Base-by-base conservation (phyloP, 495 filamentous ascomycete species). In the Xylaria acuta region DNA sequence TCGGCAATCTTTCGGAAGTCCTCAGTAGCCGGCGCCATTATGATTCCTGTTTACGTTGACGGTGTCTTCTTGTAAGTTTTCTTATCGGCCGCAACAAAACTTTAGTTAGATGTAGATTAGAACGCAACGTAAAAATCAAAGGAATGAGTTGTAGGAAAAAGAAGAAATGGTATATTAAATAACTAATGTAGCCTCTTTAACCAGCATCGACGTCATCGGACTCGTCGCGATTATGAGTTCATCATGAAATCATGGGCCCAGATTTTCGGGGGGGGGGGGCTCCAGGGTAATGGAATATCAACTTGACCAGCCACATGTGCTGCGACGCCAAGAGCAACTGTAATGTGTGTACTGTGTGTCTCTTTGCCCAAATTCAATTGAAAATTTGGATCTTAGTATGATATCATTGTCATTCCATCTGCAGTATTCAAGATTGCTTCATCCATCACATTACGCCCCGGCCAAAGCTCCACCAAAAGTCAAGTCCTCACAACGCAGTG, bases 1-100 rank as follows among this genome's bases (percentile, higher is more conserved):
- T 80, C 74, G 72, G 85, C 83, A 63, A 87, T 80, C 49, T 78
- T 63, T 41, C 69, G 72, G 3, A 78, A 47, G 27, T 72, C 67
- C 40, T 78, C 71, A 4, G 71, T 53, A 18, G 70, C 73, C 9
- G 74, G 53, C 62, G 72, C 63, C 76, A 79, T 79, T 66, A 27
- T 77, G 64, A 27, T 27, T 36, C 20, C 11, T 5, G 8, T 73
- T 32, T 63, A 9, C 38, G 18, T 18, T 34, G 64, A 6, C 65
- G 56, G 25, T 64, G 34, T 34, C 12, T 11, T 14, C n/a, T 41
- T 25, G 49, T 16, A 5, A 27, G 22, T 53, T 40, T 30, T 65
- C 53, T 38, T 18, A 43, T 47, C 3, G 20, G 62, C 12, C 34
- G 20, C 18, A 40, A 43, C 20, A 41, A 56, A 32, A 18, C 9